Evolutionary conservation across 1,284 basidiomycete species (phyloP), one percentile per base, ranked within the genome.

Genomic region (Coniferiporia sulphurascens): DNA sequence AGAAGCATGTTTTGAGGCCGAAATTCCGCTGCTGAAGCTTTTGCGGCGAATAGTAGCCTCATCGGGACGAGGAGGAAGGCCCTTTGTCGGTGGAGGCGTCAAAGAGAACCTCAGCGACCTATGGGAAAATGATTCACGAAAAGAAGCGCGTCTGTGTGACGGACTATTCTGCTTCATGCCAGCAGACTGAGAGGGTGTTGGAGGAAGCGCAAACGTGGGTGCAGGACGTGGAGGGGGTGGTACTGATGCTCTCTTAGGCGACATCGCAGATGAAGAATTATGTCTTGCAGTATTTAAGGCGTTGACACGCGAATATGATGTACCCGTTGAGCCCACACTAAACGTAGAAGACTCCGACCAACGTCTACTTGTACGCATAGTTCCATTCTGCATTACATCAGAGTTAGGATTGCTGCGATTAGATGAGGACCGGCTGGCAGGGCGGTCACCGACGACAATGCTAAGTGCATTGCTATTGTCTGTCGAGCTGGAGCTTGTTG

Each of bases 161-260:
- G 69, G 64, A 21, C 68, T 67, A 22, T 60, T 65, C 12, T 63
- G 63, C 36, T 62, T 63, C 48, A 67, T 58, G 48, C 71, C 72
- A 61, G 70, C 66, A 13, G 67, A 68, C 2, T 59, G 41, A 9
- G 52, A 13, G 27, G 86, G 86, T 3, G 86, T 82, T 58, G 85
- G 85, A 34, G 87, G 87, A 10, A 86, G 80, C 7, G 87, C 86
- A 56, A 78, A 79, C 17, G 77, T 84, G 0, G 87, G 87, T 4
- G 85, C 80, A 38, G 87, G 87, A 10, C 85, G 81, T 52, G 80
- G 81, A 2, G 87, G 86, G 8, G 85, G 85, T 1, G 85, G 85
- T 68, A 86, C 78, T 4, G 85, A 87, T 36, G 75, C 67, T 48
- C 87, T 76, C 71, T 85, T 77, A 12, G 76, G 66, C 4, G 77